Conservation (phyloP, 306 rosid species). For the Vigna trinervia region DNA sequence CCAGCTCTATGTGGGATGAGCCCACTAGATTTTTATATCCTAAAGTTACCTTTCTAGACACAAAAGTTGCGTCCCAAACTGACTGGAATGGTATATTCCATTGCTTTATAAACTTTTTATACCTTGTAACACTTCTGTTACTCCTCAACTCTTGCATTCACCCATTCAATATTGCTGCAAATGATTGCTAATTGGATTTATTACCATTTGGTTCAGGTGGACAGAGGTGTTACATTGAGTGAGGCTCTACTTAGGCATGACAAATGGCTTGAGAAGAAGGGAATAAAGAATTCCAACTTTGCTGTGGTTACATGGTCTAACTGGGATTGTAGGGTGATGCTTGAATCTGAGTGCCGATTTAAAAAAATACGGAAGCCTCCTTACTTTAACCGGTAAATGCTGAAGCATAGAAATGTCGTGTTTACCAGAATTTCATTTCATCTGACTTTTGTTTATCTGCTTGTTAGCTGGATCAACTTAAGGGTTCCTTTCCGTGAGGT, state of each 20-base stretch:
- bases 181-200: slow-evolving; percentile 35
- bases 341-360: slow-evolving; percentile 93
- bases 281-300: slow-evolving; percentile 82
- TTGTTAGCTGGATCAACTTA: slow-evolving; percentile 88
- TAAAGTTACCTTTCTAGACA: background rate
- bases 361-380: slow-evolving; percentile 94
- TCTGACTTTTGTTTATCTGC: slow-evolving; percentile 48
- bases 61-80: slow-evolving; percentile 25
- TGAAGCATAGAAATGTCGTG: slow-evolving; percentile 34
- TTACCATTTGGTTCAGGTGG: slow-evolving; percentile 67
- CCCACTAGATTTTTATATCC: slow-evolving; percentile 13
- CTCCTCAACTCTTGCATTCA: slow-evolving; percentile 25
- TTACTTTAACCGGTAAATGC: slow-evolving; percentile 80
- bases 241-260: slow-evolving; percentile 97
- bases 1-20: slow-evolving; percentile 15
- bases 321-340: slow-evolving; percentile 97
- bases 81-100: slow-evolving; percentile 16
- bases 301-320: slow-evolving; percentile 97
- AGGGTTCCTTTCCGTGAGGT: slow-evolving; percentile 85
- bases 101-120: slow-evolving; percentile 11
- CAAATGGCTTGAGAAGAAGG: slow-evolving; percentile 95
- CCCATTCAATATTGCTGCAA: slow-evolving; percentile 1
- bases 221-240: slow-evolving; percentile 83
- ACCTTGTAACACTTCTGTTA: background rate
- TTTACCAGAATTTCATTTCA: slow-evolving; percentile 34